Base-by-base conservation (phyloP, 2,329 filamentous ascomycete species). In the Ophiostoma ulmi region DNA sequence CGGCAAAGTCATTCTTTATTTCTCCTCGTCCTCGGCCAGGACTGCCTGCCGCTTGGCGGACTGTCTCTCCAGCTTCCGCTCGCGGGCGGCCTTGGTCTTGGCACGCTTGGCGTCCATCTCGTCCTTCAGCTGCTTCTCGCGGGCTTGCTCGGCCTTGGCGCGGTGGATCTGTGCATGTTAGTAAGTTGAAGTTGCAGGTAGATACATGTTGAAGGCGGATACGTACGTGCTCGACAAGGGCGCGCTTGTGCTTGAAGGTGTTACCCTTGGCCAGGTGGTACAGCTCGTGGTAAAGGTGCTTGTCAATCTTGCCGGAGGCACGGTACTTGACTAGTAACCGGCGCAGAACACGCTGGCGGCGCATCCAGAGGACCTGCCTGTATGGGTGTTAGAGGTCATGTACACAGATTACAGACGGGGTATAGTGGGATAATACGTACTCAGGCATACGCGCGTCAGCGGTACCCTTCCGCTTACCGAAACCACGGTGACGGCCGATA, bases 191-290 rank as follows among this genome's bases (percentile, higher is more conserved):
- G 11, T 3, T 64, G 41, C 22, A 2, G 48, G 5, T 3, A 31
- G 35, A 6, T 58, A 10, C 8, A 6, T 26, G 44, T 11, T 20
- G 10, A 31, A 6, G 20, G 26, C 14, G 11, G 73, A 72, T 71
- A 93, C 95, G 81, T 96, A 99, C 95, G 88, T 99, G 95, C 90
- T 99, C 95, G 83, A 99, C 93, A 80, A 99, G 91, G 81, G 94
- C 95, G 86, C 95, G 91, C 94, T 98, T 99, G 93, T 99, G 95
- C 94, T 99, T 99, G 92, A 99, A 99, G 84, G 95, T 94, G 91
- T 99, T 99, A 96, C 95, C 96, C 94, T 99, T 99, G 91, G 92
- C 95, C 83, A 97, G 88, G 86, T 97, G 95, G 90, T 99, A 99
- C 78, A 99, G 93, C 88, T 98, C 94, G 90, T 99, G 95, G 90